Base-by-base conservation (phyloP, 192 early-diverging fungal genomes). In the Phycomyces nitens region DNA sequence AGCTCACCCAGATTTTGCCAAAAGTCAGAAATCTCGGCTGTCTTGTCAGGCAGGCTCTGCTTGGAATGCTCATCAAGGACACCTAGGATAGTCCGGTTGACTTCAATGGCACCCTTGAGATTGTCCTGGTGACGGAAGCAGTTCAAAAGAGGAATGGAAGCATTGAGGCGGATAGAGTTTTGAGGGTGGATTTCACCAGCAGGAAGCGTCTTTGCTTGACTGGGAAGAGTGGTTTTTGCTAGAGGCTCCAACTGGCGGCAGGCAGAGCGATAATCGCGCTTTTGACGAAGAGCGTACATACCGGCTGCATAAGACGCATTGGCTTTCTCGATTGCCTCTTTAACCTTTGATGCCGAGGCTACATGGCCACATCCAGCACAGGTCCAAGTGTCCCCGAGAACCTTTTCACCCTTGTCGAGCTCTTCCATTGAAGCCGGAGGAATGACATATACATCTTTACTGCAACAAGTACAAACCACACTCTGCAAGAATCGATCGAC, bases 401-500 rank as follows among this genome's bases (percentile, higher is more conserved):
- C 70, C 65, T 78, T 52, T 56, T 63, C 69, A 76, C 84, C 80
- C 12, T 74, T 80, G 72, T 76, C 78, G 40, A 82, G 76, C 64
- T 82, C 78, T 40, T 86, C 82, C 65, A 86, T 80, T 18, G 78
- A 73, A 53, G 64, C 42, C 10, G 70, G 43, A n/a, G 70, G 70
- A 54, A 72, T 66, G 7, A 65, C 58, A 66, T 82, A 74, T 1
- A 86, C 85, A 54, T 83, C 85, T 59, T 79, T 79, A 59, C 64
- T 72, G 74, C 88, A 89, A 55, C 71, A 50, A 27, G 62, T 57
- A 77, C 88, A 89, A 50, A 86, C 75, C 44, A 88, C 80, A 18
- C 88, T 86, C 69, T 86, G 82, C 74, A 90, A 74, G 51, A 83
- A 83, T 7, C 88, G 78, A 65, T 90, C 88, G 1, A 84, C 79